phyloP scores from a whole-genome alignment of 345 rosid genomes.

The Acer saccharum region DNA sequence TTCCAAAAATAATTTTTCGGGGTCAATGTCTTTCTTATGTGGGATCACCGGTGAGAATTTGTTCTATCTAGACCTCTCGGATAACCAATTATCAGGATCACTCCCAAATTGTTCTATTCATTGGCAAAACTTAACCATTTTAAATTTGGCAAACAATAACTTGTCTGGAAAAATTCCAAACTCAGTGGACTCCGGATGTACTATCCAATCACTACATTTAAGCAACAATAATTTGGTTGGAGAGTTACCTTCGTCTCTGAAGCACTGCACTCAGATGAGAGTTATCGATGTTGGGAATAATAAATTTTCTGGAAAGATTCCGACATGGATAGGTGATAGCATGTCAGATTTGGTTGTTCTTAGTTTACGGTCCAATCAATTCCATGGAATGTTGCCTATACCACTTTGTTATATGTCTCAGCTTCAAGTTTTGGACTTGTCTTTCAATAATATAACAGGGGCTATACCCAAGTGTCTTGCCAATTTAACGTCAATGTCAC shows the following conservation, averaged over 20 bases:
- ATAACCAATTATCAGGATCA: constrained; percentile 35
- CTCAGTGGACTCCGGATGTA: background rate
- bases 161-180: constrained; percentile 21
- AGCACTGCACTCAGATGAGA: constrained; percentile 2
- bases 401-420: background rate
- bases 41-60: constrained; percentile 17
- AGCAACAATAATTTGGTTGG: constrained; percentile 22
- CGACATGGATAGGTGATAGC: constrained; percentile 25
- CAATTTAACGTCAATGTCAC: constrained; percentile 8
- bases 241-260: constrained; percentile 16
- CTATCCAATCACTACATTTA: constrained; percentile 16
- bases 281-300: constrained; percentile 23
- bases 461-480: constrained; percentile 11
- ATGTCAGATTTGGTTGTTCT: constrained; percentile 9
- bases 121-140: background rate
- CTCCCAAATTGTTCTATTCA: constrained; percentile 25
- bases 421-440: constrained; percentile 12
- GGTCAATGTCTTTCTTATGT: constrained; percentile 30
- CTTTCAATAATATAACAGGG: constrained; percentile 8
- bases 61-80: constrained; percentile 37
- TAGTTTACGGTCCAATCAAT: constrained; percentile 20
- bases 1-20: constrained; percentile 38
- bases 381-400: background rate
- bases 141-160: constrained; percentile 24
- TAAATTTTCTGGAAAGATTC: constrained; percentile 19